A percentile compares a stretch with the other conserved stretches of the same genome.
Conservation (phyloP, 140 eudicot species). For the Cichorium intybus region DNA sequence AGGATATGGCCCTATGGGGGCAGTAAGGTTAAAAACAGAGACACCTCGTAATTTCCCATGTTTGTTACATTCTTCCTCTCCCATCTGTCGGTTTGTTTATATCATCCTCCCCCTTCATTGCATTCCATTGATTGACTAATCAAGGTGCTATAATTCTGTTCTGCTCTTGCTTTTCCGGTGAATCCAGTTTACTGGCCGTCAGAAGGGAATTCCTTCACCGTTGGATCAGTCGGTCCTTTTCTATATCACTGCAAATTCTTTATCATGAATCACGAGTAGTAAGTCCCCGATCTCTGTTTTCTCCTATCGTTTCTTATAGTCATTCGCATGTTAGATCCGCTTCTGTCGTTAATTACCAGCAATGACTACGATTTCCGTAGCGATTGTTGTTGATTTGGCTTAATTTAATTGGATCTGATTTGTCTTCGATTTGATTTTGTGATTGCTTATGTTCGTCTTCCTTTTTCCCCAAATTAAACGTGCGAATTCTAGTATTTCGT, state of each 20-base stretch:
- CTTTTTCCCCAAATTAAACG: background rate
- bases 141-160: background rate
- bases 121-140: background rate
- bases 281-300: conserved; percentile 23
- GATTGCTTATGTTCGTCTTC: background rate
- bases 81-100: conserved; percentile 19
- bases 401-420: conserved; percentile 17
- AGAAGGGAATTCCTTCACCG: conserved; percentile 24
- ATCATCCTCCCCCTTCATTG: conserved; percentile 19
- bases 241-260: conserved; percentile 1
- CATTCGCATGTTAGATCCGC: conserved; percentile 21
- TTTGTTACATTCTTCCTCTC: background rate
- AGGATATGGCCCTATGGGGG: conserved; percentile 1
- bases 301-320: background rate
- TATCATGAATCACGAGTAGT: conserved; percentile 46
- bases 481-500: background rate
- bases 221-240: conserved; percentile 6
- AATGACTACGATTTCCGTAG: background rate
- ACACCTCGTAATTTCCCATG: conserved; percentile 5
- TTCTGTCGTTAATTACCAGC: background rate
- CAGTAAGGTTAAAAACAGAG: conserved; percentile 2
- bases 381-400: conserved; percentile 13
- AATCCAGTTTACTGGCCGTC: conserved; percentile 27
- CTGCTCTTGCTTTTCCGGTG: conserved; percentile 12
- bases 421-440: background rate